A percentile compares a stretch with the other conserved stretches of the same genome.
Evolutionary conservation across 2,329 filamentous ascomycete genomes (phyloP).

Genomic region (Cytospora mali): DNA sequence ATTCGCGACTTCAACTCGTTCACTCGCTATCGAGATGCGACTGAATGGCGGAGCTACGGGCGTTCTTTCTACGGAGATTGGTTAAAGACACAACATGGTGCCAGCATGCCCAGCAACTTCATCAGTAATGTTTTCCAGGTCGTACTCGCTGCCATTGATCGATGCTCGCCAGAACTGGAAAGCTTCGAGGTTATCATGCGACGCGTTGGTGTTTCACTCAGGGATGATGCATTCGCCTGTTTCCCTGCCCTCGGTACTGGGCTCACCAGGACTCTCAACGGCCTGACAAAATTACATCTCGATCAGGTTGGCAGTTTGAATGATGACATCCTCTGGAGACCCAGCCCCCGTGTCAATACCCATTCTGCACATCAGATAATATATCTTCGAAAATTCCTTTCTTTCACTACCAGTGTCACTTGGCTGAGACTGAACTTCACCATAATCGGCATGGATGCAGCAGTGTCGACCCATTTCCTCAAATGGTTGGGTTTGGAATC

Average conservation of each 20-base stretch:
- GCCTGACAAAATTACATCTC: conserved; percentile 51
- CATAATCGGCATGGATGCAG: background rate
- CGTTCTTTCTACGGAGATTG: conserved; percentile 33
- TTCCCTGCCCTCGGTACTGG: conserved; percentile 41
- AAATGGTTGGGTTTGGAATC: conserved; percentile 41
- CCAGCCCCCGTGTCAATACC: too few relatives aligned
- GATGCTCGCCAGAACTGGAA: conserved; percentile 41
- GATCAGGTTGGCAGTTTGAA: conserved; percentile 31
- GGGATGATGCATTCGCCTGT: conserved; percentile 50
- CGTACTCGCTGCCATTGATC: conserved; percentile 47
- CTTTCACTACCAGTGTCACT: conserved; percentile 45
- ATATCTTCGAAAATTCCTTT: conserved; percentile 43
- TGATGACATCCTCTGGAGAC: too few relatives aligned
- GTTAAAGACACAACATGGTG: conserved; percentile 21
- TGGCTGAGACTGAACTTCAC: conserved; percentile 58
- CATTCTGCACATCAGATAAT: conserved; percentile 28
- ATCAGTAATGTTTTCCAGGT: conserved; percentile 43
- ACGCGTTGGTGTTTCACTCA: conserved; percentile 35
- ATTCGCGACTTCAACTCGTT: conserved; percentile 60
- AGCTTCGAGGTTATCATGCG: conserved; percentile 53
- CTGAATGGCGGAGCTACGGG: conserved; percentile 41
- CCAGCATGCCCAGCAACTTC: conserved; percentile 30
- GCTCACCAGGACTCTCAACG: conserved; percentile 45
- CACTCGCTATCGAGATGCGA: conserved; percentile 53
- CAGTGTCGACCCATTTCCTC: conserved; percentile 38